phyloP scores from a whole-genome alignment of 345 rosid species.

The Syzygium aromaticum region DNA sequence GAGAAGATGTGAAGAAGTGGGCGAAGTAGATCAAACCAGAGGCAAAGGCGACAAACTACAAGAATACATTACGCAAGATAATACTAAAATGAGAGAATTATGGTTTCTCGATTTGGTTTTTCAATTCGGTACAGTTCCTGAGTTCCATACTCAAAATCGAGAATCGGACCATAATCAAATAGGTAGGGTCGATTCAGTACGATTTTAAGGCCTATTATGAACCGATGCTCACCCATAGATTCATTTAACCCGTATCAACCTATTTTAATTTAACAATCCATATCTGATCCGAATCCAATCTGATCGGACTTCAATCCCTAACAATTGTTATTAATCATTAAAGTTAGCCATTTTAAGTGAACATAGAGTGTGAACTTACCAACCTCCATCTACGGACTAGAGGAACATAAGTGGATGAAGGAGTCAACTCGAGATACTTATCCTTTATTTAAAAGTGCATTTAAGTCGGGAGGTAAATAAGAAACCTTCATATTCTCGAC shows the following conservation, averaged over 20 bases:
- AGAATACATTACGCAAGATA: neutral
- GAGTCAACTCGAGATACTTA: neutral
- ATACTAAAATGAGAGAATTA: neutral
- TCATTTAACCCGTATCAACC: fast-evolving
- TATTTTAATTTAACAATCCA: no score
- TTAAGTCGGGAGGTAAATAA: neutral
- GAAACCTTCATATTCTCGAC: neutral
- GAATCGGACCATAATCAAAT: no score
- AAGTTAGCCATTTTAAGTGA: neutral
- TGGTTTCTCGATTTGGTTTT: neutral
- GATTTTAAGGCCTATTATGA: fast-evolving
- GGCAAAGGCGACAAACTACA: neutral
- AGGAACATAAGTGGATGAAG: neutral
- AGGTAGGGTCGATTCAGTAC: no score
- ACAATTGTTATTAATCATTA: neutral
- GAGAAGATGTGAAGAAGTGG: neutral
- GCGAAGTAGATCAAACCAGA: neutral
- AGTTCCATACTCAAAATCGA: no score
- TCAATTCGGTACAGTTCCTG: no score
- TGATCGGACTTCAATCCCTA: neutral
- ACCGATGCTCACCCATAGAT: fast-evolving
- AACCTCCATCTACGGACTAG: fast-evolving
- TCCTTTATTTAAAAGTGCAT: neutral
- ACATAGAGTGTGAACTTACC: neutral
- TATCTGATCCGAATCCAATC: neutral